Evolutionary conservation across 306 rosid species (phyloP).

Genomic region (Hippophae gyantsensis): DNA sequence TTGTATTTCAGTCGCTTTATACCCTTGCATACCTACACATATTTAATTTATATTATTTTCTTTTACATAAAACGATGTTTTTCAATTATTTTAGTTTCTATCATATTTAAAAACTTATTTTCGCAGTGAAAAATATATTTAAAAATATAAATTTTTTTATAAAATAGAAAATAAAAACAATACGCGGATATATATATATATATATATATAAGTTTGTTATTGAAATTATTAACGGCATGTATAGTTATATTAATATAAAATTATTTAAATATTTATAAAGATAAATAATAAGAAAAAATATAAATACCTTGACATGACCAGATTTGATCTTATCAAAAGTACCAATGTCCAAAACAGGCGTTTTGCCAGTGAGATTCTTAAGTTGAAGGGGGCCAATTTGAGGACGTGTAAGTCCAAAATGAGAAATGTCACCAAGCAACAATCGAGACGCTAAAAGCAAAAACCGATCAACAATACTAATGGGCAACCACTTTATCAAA

Average conservation of each 20-base stretch:
- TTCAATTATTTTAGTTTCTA: no score
- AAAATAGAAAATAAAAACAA: no score
- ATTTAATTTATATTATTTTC: not conserved
- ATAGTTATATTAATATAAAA: no score
- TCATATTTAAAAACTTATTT: no score
- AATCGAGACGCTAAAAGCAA: conserved; percentile 66
- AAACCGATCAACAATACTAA: conserved; percentile 65
- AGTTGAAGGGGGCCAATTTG: conserved; percentile 74
- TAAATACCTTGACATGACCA: conserved; percentile 65
- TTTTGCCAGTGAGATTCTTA: conserved; percentile 67
- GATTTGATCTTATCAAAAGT: conserved; percentile 62
- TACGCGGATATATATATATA: no score
- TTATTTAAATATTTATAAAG: no score
- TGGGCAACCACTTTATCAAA: conserved; percentile 76
- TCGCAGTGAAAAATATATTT: no score
- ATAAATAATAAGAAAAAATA: no score
- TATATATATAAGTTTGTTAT: no score
- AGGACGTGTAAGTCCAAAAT: conserved; percentile 68
- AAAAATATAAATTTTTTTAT: no score
- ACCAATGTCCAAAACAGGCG: conserved; percentile 93
- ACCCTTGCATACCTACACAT: conserved; percentile 54
- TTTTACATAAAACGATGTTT: not conserved
- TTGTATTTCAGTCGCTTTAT: conserved; percentile 45
- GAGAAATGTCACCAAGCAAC: conserved; percentile 81
- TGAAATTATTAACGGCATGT: no score